Evolutionary conservation across 2,329 filamentous ascomycete genomes (phyloP), one percentile per base, ranked within the genome.

Genomic region (Calonectria pseudoreteaudii): DNA sequence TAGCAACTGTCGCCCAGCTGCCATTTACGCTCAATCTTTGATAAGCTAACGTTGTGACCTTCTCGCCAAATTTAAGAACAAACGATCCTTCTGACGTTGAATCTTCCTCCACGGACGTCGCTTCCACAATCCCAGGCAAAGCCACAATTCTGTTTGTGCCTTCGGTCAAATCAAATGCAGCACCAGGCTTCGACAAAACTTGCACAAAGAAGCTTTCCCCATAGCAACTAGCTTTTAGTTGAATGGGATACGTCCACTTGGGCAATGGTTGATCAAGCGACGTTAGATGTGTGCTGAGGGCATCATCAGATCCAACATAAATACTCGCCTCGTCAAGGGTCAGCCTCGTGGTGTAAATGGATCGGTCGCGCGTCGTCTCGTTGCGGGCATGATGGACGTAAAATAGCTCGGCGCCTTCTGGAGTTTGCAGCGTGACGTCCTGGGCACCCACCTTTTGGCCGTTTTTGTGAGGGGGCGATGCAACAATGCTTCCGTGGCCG

Each of bases 311-410:
- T 3, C 81, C 81, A 11, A 82, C 74, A 31, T 75, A 77, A 2
- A 81, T 62, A 4, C 70, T 75, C 3, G 72, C 71, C 1, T 78
- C 73, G 23, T 81, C 66, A 1, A 84, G 76, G 4, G 49, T 77
- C 81, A 84, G 80, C 20, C 83, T 81, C 5, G 83, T 84, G 0
- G 82, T 82, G 71, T 83, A 84, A 28, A 84, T 77, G 3, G 82
- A 81, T 1, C 83, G 76, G 50, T 70, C 75, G 1, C 53, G 69
- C 0, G 75, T 71, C 4, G 83, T 84, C 58, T 75, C 75, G 23
- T 84, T 84, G 9, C 83, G 79, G 4, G 74, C 83, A 65, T 84
- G 83, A 30, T 84, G 83, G 0, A 84, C 78, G 49, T 84, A 84
- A 38, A 84, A 84, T 0, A 84, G 79, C 76, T 84, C 83, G 4